Conservation (phyloP, 176 grass and related monocot genomes). For the Thinopyrum elongatum region DNA sequence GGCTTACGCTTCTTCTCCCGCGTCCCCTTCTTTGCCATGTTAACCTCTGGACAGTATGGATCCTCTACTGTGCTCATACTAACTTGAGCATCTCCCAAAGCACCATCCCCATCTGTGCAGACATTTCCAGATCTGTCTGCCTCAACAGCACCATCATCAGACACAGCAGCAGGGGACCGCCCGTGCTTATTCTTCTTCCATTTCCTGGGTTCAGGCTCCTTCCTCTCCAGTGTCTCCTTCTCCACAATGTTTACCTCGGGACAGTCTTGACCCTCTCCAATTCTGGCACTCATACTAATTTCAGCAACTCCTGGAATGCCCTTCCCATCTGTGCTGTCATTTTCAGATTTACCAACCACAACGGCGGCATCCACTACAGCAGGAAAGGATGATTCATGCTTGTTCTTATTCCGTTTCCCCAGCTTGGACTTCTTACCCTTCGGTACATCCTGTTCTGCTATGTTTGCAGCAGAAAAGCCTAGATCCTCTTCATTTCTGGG, state of each 20-base stretch:
- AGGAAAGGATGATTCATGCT: not conserved
- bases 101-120: not conserved
- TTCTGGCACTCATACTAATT: constrained; percentile 8
- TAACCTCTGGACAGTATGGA: not conserved
- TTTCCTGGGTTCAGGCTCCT: constrained; percentile 24
- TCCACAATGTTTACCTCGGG: constrained; percentile 1
- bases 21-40: not conserved
- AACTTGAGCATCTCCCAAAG: not conserved
- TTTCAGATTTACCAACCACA: constrained; percentile 14
- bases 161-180: not conserved
- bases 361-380: not conserved
- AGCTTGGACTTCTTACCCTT: constrained; percentile 14
- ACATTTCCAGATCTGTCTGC: constrained; percentile 21
- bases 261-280: not conserved
- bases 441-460: not conserved
- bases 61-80: constrained; percentile 1
- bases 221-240: not conserved
- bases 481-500: not conserved
- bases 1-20: not conserved
- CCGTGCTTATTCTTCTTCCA: constrained; percentile 17
- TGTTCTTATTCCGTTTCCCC: not conserved
- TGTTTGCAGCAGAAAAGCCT: not conserved
- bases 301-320: not conserved
- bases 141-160: not conserved
- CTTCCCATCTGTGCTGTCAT: not conserved